These are phyloP conservation scores for Cercospora berteroae DNA, from an alignment of 2,329 filamentous ascomycete genomes.

Conservation along the genomic window DNA sequence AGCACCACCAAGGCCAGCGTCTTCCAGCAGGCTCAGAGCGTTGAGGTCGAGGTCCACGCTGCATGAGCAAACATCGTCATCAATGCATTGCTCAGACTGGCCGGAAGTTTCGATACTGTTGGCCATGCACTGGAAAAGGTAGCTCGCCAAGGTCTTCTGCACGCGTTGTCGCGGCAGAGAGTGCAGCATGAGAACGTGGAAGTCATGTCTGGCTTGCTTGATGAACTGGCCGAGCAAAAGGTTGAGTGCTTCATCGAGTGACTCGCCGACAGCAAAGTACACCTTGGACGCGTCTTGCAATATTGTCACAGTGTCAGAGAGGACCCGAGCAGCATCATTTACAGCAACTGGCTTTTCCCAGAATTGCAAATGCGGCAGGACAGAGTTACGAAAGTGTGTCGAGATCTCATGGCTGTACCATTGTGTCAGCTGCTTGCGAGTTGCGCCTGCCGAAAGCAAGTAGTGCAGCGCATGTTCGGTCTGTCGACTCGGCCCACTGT, in stretches of 20 bases:
- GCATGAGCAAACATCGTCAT: constrained; percentile 40
- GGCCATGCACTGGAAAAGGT: constrained; percentile 31
- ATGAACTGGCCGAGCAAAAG: constrained; percentile 6
- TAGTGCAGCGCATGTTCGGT: constrained; percentile 20
- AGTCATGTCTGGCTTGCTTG: constrained; percentile 15
- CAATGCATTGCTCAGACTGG: constrained; percentile 40
- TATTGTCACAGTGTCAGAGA: constrained; percentile 40
- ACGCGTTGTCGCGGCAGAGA: constrained; percentile 32
- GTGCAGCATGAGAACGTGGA: constrained; percentile 31
- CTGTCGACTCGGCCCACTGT: constrained; percentile 16
- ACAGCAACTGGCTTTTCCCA: constrained; percentile 31
- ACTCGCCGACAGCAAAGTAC: constrained; percentile 34
- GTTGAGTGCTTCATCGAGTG: background rate
- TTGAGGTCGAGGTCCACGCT: constrained; percentile 26
- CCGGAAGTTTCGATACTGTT: constrained; percentile 17
- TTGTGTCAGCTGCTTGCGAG: constrained; percentile 39
- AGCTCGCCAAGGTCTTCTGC: constrained; percentile 28
- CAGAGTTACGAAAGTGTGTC: constrained; percentile 42
- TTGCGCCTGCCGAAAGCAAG: constrained; percentile 13
- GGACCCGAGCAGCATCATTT: constrained; percentile 34
- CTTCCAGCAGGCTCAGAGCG: constrained; percentile 45
- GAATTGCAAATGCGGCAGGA: constrained; percentile 25
- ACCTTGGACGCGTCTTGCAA: constrained; percentile 40
- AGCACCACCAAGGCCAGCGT: constrained; percentile 67
- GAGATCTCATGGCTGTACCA: constrained; percentile 49